Percentiles rank a stretch among this genome's conserved stretches.
These are phyloP conservation scores for Immersiporthe knoxdaviesiana DNA, from an alignment of 2,329 filamentous ascomycete species.

Conservation along the genomic window DNA sequence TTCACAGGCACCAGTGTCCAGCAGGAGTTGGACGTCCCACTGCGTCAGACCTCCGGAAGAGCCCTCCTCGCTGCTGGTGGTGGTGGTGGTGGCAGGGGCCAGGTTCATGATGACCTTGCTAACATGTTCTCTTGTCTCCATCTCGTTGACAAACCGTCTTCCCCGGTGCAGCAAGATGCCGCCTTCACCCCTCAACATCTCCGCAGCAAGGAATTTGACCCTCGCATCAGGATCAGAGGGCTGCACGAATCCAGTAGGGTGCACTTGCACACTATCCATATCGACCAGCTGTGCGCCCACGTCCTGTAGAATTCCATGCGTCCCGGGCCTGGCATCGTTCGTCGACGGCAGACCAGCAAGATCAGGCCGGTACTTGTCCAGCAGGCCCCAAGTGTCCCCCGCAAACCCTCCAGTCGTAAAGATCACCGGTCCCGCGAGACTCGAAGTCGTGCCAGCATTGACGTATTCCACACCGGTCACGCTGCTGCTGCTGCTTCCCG, in stretches of 20 bases:
- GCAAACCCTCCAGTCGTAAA: constrained; percentile 66
- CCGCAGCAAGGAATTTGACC: constrained; percentile 67
- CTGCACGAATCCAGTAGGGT: constrained; percentile 68
- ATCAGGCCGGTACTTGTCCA: constrained; percentile 61
- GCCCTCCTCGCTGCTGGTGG: constrained; percentile 15
- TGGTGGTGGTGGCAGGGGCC: constrained; percentile 25
- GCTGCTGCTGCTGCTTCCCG: constrained; percentile 15
- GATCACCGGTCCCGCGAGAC: constrained; percentile 57
- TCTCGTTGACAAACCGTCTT: constrained; percentile 63
- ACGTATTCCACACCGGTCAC: constrained; percentile 59
- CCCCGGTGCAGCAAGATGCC: constrained; percentile 58
- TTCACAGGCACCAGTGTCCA: constrained; percentile 61
- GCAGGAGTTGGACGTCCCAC: constrained; percentile 61
- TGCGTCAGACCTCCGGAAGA: constrained; percentile 44
- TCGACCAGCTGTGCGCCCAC: constrained; percentile 50
- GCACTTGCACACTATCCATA: constrained; percentile 64
- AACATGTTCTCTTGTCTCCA: constrained; percentile 61
- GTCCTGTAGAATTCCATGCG: constrained; percentile 48
- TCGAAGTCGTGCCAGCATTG: constrained; percentile 41
- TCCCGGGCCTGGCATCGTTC: constrained; percentile 61
- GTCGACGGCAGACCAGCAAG: constrained; percentile 63
- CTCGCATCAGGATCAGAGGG: constrained; percentile 46
- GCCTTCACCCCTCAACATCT: constrained; percentile 65
- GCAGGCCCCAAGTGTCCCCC: constrained; percentile 60
- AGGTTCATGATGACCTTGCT: constrained; percentile 55